A percentile compares a stretch with the other conserved stretches of the same genome.
These are phyloP conservation scores for Parmales sp. DNA, from an alignment of 108 stramenopile genomes.

Conservation along the genomic window DNA sequence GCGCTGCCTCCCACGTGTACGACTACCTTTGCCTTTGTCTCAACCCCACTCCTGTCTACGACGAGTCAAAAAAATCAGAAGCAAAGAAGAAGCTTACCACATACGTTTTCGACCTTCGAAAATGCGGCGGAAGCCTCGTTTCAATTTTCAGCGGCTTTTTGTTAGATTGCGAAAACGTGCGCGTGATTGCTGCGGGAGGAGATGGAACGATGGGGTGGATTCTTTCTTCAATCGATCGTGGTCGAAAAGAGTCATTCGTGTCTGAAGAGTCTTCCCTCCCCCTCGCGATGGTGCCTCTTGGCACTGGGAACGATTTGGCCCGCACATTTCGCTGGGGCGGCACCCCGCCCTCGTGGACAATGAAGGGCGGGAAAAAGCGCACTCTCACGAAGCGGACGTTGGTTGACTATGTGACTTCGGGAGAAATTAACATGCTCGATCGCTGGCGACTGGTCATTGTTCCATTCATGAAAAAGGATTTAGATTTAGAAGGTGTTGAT, in stretches of 20 bases:
- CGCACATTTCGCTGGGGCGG: conserved; percentile 51
- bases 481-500: too few species aligned
- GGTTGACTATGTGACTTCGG: conserved; percentile 31
- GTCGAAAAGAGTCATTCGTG: conserved; percentile 25
- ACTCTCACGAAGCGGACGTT: conserved; percentile 29
- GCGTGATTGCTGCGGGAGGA: conserved; percentile 52
- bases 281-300: conserved; percentile 62
- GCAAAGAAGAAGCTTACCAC: conserved; percentile 15
- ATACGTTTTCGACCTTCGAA: conserved; percentile 39
- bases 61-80: too few species aligned
- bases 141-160: too few species aligned
- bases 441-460: conserved; percentile 41
- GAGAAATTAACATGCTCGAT: conserved; percentile 31
- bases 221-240: conserved; percentile 41
- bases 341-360: conserved; percentile 23
- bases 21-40: too few species aligned
- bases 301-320: conserved; percentile 57
- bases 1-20: too few species aligned
- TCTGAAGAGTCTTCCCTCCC: conserved; percentile 28
- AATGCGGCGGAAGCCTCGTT: too few species aligned
- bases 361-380: too few species aligned
- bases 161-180: too few species aligned
- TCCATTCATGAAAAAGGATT: too few species aligned
- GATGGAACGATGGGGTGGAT: conserved; percentile 67
- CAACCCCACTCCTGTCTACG: too few species aligned